phyloP scores from a whole-genome alignment of 352 stramenopile species.

The Pythium dissotocum region DNA sequence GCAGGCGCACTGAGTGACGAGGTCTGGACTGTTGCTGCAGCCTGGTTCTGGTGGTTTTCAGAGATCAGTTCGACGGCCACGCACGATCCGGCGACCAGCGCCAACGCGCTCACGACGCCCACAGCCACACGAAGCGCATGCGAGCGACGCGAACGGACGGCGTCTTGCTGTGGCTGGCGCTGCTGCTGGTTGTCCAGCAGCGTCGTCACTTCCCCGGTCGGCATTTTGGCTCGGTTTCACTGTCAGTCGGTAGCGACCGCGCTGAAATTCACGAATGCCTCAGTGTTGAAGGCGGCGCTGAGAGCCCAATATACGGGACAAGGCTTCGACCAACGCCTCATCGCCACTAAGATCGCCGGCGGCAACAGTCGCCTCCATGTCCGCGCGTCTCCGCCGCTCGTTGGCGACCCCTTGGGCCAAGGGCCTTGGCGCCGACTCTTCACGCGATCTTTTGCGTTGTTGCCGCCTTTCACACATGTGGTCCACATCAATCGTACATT shows the following conservation, averaged over 20 bases:
- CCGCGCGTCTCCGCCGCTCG: slow-evolving; percentile 14
- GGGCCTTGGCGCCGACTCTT: background rate
- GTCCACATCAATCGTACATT: slow-evolving; percentile 2
- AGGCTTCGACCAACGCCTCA: background rate
- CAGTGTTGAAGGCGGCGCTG: background rate
- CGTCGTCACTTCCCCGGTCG: slow-evolving; percentile 9
- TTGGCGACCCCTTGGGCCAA: slow-evolving; percentile 3
- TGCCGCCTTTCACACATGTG: slow-evolving; percentile 5
- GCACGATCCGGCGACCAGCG: slow-evolving; percentile 26
- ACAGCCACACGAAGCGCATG: slow-evolving; percentile 15
- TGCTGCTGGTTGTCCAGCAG: slow-evolving; percentile 17
- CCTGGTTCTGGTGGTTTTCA: slow-evolving; percentile 7
- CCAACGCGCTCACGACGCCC: slow-evolving; percentile 20
- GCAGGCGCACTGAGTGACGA: slow-evolving; percentile 6
- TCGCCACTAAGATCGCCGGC: background rate
- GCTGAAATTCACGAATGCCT: background rate
- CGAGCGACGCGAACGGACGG: slow-evolving; percentile 1
- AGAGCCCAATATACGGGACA: background rate
- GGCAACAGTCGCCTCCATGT: background rate
- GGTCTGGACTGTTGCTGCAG: background rate
- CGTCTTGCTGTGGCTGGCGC: background rate
- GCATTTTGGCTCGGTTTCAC: slow-evolving; percentile 8
- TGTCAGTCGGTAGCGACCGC: background rate
- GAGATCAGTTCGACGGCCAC: slow-evolving; percentile 31
- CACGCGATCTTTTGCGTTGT: background rate